These are phyloP conservation scores for Phytophthora tubulina DNA, from an alignment of 352 stramenopile genomes.

Conservation along the genomic window DNA sequence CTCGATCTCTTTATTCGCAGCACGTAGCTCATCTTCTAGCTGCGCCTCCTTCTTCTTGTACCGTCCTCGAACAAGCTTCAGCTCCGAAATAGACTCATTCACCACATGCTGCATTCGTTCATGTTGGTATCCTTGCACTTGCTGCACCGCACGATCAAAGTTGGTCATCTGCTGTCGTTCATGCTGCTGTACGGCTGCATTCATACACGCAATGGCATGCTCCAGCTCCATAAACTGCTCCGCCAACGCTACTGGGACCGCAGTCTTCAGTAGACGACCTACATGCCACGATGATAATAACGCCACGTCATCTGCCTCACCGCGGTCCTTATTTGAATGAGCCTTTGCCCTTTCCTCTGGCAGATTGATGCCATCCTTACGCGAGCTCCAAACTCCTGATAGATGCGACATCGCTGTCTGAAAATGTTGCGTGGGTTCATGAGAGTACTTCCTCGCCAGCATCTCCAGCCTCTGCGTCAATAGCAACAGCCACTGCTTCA, in stretches of 20 bases:
- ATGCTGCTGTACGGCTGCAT: conserved; percentile 40
- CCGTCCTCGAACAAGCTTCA: conserved; percentile 56
- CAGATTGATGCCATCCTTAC: not conserved
- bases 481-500: conserved; percentile 58
- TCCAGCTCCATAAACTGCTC: conserved; percentile 51
- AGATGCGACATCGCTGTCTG: conserved; percentile 36
- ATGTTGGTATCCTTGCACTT: conserved; percentile 66
- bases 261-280: conserved; percentile 35
- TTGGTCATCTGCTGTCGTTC: conserved; percentile 47
- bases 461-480: conserved; percentile 56
- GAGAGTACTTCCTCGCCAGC: conserved; percentile 47
- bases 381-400: not conserved
- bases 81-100: conserved; percentile 58
- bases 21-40: conserved; percentile 48
- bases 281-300: conserved; percentile 52
- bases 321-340: not conserved
- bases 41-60: conserved; percentile 57
- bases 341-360: not conserved
- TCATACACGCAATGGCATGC: conserved; percentile 45
- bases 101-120: conserved; percentile 63
- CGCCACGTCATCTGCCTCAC: not conserved
- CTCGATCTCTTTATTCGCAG: conserved; percentile 38
- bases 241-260: conserved; percentile 37
- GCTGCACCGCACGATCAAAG: conserved; percentile 57
- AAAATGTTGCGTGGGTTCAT: conserved; percentile 46